Base-by-base conservation (phyloP, 495 filamentous ascomycete species). In the Daldinia childiae region DNA sequence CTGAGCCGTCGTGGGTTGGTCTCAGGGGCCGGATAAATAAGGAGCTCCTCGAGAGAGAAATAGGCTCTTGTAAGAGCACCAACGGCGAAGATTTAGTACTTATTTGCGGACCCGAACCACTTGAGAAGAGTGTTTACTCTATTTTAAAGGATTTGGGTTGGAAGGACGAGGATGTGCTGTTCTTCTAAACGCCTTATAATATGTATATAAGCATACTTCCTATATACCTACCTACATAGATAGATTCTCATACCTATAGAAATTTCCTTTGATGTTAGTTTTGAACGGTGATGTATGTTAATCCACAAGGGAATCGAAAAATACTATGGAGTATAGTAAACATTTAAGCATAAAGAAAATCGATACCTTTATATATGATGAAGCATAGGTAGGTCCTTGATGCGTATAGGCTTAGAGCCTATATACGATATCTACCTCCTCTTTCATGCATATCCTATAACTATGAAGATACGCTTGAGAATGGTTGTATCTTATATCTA, bases 51-150 rank as follows among this genome's bases (percentile, higher is more conserved):
- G 81, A 86, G 66, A 82, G 87, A 69, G 88, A 92, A 76, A 87
- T 88, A 7, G 84, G 82, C 0, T 64, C 36, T 29, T 76, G 71
- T 26, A 32, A 36, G 30, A 60, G 64, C 8, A 79, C 75, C 3
- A 82, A 81, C 41, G 84, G 80, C 2, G 64, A 69, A 1, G 87
- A 89, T 30, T 80, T 98, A 83, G 90, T 91, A 41, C 76, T 98
- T 65, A 85, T 97, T 48, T 98, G 95, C 82, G 95, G 95, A 9
- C 95, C 95, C 0, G 88, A 86, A 69, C 80, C 88, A 11, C 82
- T 98, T 82, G 93, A 97, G 81, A 90, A 89, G 78, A 87, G 82
- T 67, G 89, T 89, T 12, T 85, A 85, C 72, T 76, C 78, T 51
- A 84, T 87, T 36, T 85, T 97, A 66, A 84, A 86, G 62, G 85